Evolutionary conservation across 495 filamentous ascomycete genomes (phyloP).

Genomic region (Podospora bellae-mahoneyi): DNA sequence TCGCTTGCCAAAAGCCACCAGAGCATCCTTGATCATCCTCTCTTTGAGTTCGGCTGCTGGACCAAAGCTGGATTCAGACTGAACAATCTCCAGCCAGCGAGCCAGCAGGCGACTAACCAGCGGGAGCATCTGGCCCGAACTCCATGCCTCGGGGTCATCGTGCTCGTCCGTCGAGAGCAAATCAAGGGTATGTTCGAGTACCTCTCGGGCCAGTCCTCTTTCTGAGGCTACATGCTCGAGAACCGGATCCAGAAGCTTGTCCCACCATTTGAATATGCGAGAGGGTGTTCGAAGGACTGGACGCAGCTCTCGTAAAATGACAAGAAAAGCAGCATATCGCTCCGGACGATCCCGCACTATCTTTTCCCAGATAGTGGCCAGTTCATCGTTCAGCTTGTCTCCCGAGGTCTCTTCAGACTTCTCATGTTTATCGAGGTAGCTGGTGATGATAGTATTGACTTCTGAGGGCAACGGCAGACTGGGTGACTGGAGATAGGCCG

Average conservation of each 20-base stretch:
- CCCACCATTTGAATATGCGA: conserved; percentile 63
- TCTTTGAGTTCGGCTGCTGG: conserved; percentile 51
- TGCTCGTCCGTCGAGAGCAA: conserved; percentile 56
- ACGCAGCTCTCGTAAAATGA: conserved; percentile 55
- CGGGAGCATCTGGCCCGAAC: conserved; percentile 40
- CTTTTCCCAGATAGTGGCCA: conserved; percentile 57
- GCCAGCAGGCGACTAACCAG: conserved; percentile 53
- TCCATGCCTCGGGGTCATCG: conserved; percentile 47
- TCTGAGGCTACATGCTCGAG: conserved; percentile 55
- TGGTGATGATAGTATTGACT: conserved; percentile 53
- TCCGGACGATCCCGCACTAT: conserved; percentile 50
- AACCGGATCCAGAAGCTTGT: conserved; percentile 56
- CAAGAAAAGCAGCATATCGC: conserved; percentile 59
- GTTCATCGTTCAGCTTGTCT: conserved; percentile 63
- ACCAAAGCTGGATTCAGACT: conserved; percentile 42
- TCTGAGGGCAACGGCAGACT: conserved; percentile 61
- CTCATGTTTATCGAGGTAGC: conserved; percentile 58
- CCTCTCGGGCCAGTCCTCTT: conserved; percentile 56
- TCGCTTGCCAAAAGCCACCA: conserved; percentile 61
- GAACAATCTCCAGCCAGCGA: conserved; percentile 57
- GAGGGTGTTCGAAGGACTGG: conserved; percentile 54
- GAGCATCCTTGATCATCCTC: conserved; percentile 48
- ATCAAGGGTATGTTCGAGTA: conserved; percentile 51
- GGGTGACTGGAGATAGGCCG: conserved; percentile 48
- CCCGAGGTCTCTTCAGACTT: conserved; percentile 57